Evolutionary conservation across 2,329 filamentous ascomycete genomes (phyloP).

Genomic region (Xylariaceae sp.): DNA sequence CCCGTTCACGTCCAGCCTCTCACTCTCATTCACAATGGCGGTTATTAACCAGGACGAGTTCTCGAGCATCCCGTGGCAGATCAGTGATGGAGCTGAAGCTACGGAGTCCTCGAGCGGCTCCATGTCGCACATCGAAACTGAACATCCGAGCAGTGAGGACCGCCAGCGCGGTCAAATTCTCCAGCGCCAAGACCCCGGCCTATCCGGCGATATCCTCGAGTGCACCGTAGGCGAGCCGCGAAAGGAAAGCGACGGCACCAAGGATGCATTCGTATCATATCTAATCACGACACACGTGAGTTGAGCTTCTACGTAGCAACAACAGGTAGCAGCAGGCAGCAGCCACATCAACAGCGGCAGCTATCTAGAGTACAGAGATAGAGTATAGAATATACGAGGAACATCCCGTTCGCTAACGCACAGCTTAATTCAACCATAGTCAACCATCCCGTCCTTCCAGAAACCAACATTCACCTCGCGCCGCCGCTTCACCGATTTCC

Average conservation of each 20-base stretch:
- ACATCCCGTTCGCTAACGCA: neutral
- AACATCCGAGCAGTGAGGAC: slow-evolving; percentile 27
- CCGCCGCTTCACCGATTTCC: slow-evolving; percentile 94
- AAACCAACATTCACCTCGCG: slow-evolving; percentile 73
- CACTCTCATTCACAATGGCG: slow-evolving; percentile 33
- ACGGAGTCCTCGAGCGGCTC: slow-evolving; percentile 25
- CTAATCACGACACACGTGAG: slow-evolving; percentile 81
- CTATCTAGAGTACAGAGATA: neutral
- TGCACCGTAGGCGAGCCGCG: slow-evolving; percentile 77
- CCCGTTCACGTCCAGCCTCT: slow-evolving; percentile 15
- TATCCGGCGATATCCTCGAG: slow-evolving; percentile 71
- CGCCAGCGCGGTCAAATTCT: slow-evolving; percentile 43
- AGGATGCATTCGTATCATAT: slow-evolving; percentile 95
- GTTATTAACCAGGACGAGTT: slow-evolving; percentile 63
- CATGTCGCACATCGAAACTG: slow-evolving; percentile 27
- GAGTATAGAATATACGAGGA: neutral
- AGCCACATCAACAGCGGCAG: neutral
- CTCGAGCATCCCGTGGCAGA: slow-evolving; percentile 74
- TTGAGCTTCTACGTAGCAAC: neutral
- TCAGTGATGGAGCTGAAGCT: slow-evolving; percentile 42
- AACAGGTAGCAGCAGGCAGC: neutral
- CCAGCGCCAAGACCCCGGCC: slow-evolving; percentile 46
- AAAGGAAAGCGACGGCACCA: slow-evolving; percentile 94
- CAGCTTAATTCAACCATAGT: slow-evolving; percentile 45
- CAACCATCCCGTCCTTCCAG: slow-evolving; percentile 90